Base-by-base conservation (phyloP, 179 eudicot genomes). In the Spinacia oleracea region DNA sequence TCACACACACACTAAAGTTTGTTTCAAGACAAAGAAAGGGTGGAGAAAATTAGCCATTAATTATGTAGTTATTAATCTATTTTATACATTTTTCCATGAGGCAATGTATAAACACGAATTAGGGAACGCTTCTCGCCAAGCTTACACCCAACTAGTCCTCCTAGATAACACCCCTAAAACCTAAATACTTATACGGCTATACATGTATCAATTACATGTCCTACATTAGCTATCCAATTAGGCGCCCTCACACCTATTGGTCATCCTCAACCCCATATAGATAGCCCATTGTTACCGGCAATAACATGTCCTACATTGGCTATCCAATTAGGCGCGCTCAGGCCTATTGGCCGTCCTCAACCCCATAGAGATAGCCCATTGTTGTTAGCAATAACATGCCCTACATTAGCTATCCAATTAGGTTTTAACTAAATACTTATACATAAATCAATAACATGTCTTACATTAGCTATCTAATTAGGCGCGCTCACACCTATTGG, bases 1-100 rank as follows among this genome's bases (percentile, higher is more conserved):
- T 76, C 70, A 67, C 55, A 75, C 25, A 81, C 70, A 67, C 55
- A 75, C 25, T 53, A 35, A 50, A 9, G 20, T 62, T 10, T 31
- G 10, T 51, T 67, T 31, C 48, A 11, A 35, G 6, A 9, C 48
- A 77, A 71, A 69, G 9, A 5, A 2, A 38, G 38, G 40, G 40
- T 38, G 40, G 40, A 10, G 35, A 25, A 29, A 29, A 60, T 27
- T 4, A 27, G 2, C 34, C 4, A 0, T 38, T 38, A 38, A 38
- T 38, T 38, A 38, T 38, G 40, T 38, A 38, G 40, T 6, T 38
- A 38, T 38, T 38, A n/a, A n/a, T n/a, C n/a, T n/a, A n/a, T n/a
- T n/a, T n/a, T n/a, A 1, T 12, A 46, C 2, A 46, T 0, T 48
- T 14, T 48, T 48, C 3, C 12, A 48, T 4, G 15, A 48, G 51